Conservation (phyloP, 495 filamentous ascomycete species). For the Tuber borchii region DNA sequence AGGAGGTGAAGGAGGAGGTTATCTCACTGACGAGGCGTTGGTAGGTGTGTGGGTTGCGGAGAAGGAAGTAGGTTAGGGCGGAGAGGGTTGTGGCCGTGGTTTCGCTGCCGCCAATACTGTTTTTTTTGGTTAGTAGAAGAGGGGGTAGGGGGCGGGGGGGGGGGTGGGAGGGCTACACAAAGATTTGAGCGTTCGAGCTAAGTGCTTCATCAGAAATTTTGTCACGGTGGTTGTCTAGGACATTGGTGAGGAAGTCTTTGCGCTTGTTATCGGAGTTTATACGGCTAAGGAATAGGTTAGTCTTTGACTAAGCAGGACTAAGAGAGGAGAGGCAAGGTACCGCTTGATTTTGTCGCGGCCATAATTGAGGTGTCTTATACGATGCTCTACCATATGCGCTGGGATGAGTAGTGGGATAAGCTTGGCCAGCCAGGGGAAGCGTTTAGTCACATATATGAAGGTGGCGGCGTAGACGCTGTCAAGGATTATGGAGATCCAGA, state of each 20-base stretch:
- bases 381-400: neutral
- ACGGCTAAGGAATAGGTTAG: conserved; percentile 1
- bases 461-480: conserved; percentile 39
- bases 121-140: neutral
- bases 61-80: conserved; percentile 50
- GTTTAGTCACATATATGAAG: conserved; percentile 1
- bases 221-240: conserved; percentile 32
- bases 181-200: conserved; percentile 36
- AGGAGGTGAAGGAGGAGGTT: conserved; percentile 47
- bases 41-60: conserved; percentile 47
- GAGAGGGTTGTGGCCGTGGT: conserved; percentile 56
- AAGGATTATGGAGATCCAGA: conserved; percentile 13
- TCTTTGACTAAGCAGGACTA: neutral
- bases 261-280: conserved; percentile 20
- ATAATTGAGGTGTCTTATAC: neutral
- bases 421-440: conserved; percentile 10
- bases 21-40: conserved; percentile 51
- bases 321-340: neutral
- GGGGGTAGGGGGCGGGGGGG: neutral
- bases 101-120: conserved; percentile 52
- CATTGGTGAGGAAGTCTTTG: conserved; percentile 41
- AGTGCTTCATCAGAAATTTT: conserved; percentile 43
- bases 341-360: conserved; percentile 3
- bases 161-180: conserved; percentile 23
- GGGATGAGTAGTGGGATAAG: conserved; percentile 8